Conservation (phyloP, 2,329 filamentous ascomycete species). For the Monosporascus sp. region DNA sequence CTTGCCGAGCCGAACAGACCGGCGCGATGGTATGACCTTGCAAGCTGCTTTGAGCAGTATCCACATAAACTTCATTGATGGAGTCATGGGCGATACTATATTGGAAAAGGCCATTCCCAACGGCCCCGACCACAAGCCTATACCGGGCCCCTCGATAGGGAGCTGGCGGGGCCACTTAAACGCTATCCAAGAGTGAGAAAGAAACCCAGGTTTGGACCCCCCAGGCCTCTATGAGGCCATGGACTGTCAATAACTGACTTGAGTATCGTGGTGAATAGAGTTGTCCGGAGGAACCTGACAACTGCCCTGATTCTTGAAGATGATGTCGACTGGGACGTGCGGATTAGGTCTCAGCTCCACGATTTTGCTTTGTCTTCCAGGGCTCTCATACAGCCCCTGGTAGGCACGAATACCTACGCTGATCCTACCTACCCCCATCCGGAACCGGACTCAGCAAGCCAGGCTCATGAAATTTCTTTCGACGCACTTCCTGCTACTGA, state of each 20-base stretch:
- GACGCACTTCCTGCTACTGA: constrained; percentile 11
- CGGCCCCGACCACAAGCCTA: constrained; percentile 9
- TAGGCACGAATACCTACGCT: constrained; percentile 9
- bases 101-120: constrained; percentile 14
- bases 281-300: constrained; percentile 37
- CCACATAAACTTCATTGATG: constrained; percentile 29
- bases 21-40: constrained; percentile 30
- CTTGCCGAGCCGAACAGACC: constrained; percentile 30
- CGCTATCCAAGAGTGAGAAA: constrained; percentile 9
- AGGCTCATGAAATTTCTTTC: constrained; percentile 11
- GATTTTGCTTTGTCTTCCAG: constrained; percentile 19
- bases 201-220: background rate
- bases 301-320: constrained; percentile 41
- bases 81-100: constrained; percentile 22
- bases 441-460: background rate
- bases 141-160: constrained; percentile 7
- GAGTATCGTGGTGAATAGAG: constrained; percentile 15
- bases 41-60: constrained; percentile 29
- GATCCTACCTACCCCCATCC: constrained; percentile 22
- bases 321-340: constrained; percentile 43
- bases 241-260: background rate
- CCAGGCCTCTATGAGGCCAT: too few relatives aligned
- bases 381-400: constrained; percentile 14
- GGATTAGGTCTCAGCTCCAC: constrained; percentile 34
- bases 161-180: constrained; percentile 28